phyloP scores from a whole-genome alignment of 2,329 filamentous ascomycete species.

The Plenodomus lindquistii region DNA sequence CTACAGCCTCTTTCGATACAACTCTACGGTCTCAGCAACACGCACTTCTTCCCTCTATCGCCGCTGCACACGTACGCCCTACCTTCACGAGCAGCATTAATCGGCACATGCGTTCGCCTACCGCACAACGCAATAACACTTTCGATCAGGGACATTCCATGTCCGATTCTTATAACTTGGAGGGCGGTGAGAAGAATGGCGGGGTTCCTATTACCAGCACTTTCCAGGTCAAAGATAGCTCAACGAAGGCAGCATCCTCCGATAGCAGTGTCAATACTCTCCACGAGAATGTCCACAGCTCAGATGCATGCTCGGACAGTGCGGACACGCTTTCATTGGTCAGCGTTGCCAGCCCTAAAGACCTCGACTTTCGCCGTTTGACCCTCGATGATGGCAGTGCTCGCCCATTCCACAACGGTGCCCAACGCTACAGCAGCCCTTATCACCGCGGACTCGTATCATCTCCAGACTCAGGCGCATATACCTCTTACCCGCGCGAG shows the following conservation, averaged over 20 bases:
- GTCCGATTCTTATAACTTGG: neutral
- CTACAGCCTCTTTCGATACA: neutral
- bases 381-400: slow-evolving; percentile 4
- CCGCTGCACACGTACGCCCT: neutral
- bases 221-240: neutral
- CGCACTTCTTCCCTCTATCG: neutral
- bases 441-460: slow-evolving; percentile 7
- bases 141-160: neutral
- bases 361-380: slow-evolving; percentile 16
- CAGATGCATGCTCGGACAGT: slow-evolving; percentile 4
- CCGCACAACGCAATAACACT: neutral
- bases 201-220: neutral
- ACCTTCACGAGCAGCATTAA: neutral
- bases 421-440: slow-evolving; percentile 8
- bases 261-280: slow-evolving; percentile 1
- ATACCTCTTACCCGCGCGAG: slow-evolving; percentile 1
- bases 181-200: neutral
- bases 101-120: neutral
- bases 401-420: neutral
- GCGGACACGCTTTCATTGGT: slow-evolving; percentile 3
- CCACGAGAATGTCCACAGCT: slow-evolving; percentile 9
- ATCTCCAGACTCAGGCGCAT: neutral
- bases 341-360: slow-evolving; percentile 15
- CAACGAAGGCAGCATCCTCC: neutral
- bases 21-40: neutral